phyloP scores from a whole-genome alignment of 139 green algal genomes.

The Micromonas commoda region DNA sequence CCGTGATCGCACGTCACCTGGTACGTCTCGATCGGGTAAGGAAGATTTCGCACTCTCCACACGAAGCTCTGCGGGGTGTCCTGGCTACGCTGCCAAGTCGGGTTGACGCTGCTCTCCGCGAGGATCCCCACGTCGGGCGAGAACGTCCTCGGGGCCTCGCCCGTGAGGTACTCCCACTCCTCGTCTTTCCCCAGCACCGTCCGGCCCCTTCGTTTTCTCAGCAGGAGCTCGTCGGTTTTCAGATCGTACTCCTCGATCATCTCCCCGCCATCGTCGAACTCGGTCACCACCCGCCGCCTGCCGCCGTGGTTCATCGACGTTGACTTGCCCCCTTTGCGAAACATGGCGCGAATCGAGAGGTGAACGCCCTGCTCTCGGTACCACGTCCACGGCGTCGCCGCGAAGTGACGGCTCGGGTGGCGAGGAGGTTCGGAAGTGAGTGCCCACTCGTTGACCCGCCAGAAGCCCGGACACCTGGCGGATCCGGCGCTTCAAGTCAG shows the following conservation, averaged over 20 bases:
- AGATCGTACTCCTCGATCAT: constrained; percentile 38
- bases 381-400: no score
- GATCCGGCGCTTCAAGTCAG: no score
- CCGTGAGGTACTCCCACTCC: constrained; percentile 42
- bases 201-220: constrained; percentile 38
- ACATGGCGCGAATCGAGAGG: constrained; percentile 28
- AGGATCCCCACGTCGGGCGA: constrained; percentile 15
- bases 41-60: constrained; percentile 47
- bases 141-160: constrained; percentile 31
- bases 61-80: constrained; percentile 38
- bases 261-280: constrained; percentile 37
- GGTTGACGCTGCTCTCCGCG: constrained; percentile 37
- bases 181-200: constrained; percentile 31
- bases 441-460: no score
- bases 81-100: constrained; percentile 30
- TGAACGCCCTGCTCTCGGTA: no score
- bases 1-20: constrained; percentile 31
- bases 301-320: constrained; percentile 34
- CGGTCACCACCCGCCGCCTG: constrained; percentile 39
- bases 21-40: constrained; percentile 39
- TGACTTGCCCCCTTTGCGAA: constrained; percentile 38
- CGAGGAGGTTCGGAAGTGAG: no score
- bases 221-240: constrained; percentile 37
- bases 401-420: no score
- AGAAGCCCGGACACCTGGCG: no score